Conservation (phyloP, 352 stramenopile species). For the Globisporangium cederbergense region DNA sequence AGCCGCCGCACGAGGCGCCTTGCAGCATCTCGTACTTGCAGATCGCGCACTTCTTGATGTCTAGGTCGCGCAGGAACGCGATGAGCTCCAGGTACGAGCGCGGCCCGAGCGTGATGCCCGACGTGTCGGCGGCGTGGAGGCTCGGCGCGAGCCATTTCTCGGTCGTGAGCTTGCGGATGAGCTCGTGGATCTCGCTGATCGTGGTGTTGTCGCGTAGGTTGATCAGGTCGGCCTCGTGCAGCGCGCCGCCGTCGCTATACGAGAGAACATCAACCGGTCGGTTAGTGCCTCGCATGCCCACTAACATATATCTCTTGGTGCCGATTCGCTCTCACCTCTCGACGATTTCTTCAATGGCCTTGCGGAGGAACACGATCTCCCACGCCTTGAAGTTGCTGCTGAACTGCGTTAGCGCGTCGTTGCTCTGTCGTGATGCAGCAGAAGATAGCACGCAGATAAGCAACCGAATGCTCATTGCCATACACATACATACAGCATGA, state of each 20-base stretch:
- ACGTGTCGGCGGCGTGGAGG: conserved; percentile 30
- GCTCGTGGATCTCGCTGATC: conserved; percentile 58
- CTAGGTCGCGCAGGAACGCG: conserved; percentile 66
- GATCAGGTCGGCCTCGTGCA: conserved; percentile 63
- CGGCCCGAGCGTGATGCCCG: conserved; percentile 56
- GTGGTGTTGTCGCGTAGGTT: conserved; percentile 71
- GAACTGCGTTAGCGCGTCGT: conserved; percentile 69
- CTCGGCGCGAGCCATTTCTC: conserved; percentile 73
- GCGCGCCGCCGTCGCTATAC: conserved; percentile 50
- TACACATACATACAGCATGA: neutral
- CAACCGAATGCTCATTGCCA: neutral
- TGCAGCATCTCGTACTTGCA: conserved; percentile 77
- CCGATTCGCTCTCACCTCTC: conserved; percentile 37
- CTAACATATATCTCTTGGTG: neutral
- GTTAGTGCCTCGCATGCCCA: neutral
- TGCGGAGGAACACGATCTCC: conserved; percentile 84
- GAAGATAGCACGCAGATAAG: neutral
- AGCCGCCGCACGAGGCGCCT: conserved; percentile 40
- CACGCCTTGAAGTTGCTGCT: conserved; percentile 75
- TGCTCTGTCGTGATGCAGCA: conserved; percentile 34
- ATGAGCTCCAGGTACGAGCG: conserved; percentile 72
- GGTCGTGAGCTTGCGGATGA: conserved; percentile 56
- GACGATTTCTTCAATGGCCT: conserved; percentile 78
- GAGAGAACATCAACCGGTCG: neutral
- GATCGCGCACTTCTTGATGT: conserved; percentile 77